phyloP scores from a whole-genome alignment of 83 land plant genomes.

The Picea mariana region DNA sequence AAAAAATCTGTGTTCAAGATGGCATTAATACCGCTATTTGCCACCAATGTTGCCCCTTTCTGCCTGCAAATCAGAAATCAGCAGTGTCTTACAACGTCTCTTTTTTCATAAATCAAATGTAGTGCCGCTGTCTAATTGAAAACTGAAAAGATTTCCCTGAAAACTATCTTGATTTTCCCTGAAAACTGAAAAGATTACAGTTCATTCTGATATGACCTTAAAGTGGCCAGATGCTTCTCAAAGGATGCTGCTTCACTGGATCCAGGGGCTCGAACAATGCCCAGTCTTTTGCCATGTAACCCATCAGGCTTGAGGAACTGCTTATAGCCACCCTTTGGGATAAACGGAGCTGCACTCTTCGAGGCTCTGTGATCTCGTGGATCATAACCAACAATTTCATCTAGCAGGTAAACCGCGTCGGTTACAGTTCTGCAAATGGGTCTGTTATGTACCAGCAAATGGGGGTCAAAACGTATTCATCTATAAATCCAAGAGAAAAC shows the following conservation, averaged over 20 bases:
- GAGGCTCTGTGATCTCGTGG: conserved; percentile 39
- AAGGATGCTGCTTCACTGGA: conserved; percentile 14
- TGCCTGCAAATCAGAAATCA: conserved; percentile 19
- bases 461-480: neutral
- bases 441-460: conserved; percentile 25
- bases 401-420: conserved; percentile 61
- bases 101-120: neutral
- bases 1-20: conserved; percentile 2
- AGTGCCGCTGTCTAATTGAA: neutral
- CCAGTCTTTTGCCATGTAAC: conserved; percentile 50
- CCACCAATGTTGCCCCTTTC: conserved; percentile 51
- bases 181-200: neutral
- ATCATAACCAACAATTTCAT: conserved; percentile 64
- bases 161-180: too few relatives aligned
- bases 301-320: conserved; percentile 58
- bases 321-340: conserved; percentile 55
- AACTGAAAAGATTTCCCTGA: too few relatives aligned
- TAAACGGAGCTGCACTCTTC: conserved; percentile 27
- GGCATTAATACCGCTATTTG: conserved; percentile 19
- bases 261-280: conserved; percentile 29
- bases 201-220: conserved; percentile 21
- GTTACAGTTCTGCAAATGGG: conserved; percentile 61
- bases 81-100: neutral
- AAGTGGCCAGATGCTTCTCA: conserved; percentile 29
- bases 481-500: neutral